Conservation (phyloP, 2,329 filamentous ascomycete species). For the Clathrospora elynae region DNA sequence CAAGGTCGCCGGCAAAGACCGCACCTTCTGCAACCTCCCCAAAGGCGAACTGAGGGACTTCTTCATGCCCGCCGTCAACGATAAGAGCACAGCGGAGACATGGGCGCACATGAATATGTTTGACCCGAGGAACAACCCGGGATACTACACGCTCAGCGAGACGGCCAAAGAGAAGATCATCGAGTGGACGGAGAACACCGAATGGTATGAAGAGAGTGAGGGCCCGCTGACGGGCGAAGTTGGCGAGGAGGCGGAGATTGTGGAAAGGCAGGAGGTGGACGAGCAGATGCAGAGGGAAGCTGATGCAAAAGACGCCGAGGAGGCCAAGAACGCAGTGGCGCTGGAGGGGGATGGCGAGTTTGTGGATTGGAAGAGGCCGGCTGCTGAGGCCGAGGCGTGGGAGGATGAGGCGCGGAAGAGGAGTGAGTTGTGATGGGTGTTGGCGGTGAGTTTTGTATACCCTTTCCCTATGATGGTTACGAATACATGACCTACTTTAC, state of each 20-base stretch:
- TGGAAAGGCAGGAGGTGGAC: constrained; percentile 32
- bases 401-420: constrained; percentile 19
- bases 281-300: constrained; percentile 30
- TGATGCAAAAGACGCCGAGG: constrained; percentile 14
- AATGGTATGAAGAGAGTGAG: constrained; percentile 65
- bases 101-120: constrained; percentile 84
- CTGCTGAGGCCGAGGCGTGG: constrained; percentile 10
- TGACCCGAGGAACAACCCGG: constrained; percentile 71
- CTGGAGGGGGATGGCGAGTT: constrained; percentile 17
- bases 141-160: constrained; percentile 69
- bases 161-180: constrained; percentile 69
- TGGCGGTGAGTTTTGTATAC: constrained; percentile 1
- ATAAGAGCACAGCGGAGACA: constrained; percentile 77
- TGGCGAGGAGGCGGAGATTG: constrained; percentile 43
- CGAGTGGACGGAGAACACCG: constrained; percentile 65
- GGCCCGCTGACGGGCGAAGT: constrained; percentile 32
- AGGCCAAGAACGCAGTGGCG: constrained; percentile 2
- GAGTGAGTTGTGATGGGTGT: constrained; percentile 18
- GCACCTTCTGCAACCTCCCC: constrained; percentile 82
- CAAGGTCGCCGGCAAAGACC: constrained; percentile 68
- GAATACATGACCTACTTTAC: too few species aligned
- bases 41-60: constrained; percentile 41
- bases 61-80: constrained; percentile 65
- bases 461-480: too few species aligned
- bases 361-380: constrained; percentile 23